Base-by-base conservation (phyloP, 2,329 filamentous ascomycete genomes). In the Aspergillus brunneoviolaceus region DNA sequence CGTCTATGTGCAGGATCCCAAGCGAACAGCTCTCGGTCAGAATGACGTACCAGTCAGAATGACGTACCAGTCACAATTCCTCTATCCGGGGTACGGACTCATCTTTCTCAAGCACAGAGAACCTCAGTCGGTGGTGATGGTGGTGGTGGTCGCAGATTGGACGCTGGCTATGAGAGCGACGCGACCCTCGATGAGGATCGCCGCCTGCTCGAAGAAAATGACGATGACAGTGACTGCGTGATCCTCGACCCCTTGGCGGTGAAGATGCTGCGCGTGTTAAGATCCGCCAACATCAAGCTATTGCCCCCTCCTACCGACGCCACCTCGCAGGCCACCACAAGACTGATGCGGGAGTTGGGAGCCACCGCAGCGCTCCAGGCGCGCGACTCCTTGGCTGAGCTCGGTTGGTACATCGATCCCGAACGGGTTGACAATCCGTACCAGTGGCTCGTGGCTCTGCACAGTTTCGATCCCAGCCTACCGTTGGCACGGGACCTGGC, bases 371-470 rank as follows among this genome's bases (percentile, higher is more conserved):
- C 85, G 60, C 74, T 87, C 1, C 92, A 96, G 71, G 74, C 83
- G 1, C 78, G 72, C 11, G 85, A 82, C 1, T 83, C 86, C 0
- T 72, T 85, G 1, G 82, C 88, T 60, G 84, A 89, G 60, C 82
- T 96, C 0, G 93, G 93, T 16, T 96, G 92, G 92, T 92, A 91
- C 70, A 87, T 96, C 58, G 85, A 96, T 69, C 77, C 82, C 14
- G 79, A 80, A 5, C 83, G 85, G 53, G 79, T 93, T 42, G 83
- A 79, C 23, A 96, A 93, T 69, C 82, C 92, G 63, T 96, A 95
- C 69, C 92, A 96, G 69, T 96, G 92, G 92, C 92, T 96, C 60
- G 87, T 96, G 5, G 90, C 96, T 73, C 79, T 97, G 1, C 93
- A 96, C 73, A 91, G 88, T 49, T 96, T 96, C 69, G 88, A 92